Evolutionary conservation across 2,329 filamentous ascomycete genomes (phyloP).

Genomic region (Colletotrichum abscissum): DNA sequence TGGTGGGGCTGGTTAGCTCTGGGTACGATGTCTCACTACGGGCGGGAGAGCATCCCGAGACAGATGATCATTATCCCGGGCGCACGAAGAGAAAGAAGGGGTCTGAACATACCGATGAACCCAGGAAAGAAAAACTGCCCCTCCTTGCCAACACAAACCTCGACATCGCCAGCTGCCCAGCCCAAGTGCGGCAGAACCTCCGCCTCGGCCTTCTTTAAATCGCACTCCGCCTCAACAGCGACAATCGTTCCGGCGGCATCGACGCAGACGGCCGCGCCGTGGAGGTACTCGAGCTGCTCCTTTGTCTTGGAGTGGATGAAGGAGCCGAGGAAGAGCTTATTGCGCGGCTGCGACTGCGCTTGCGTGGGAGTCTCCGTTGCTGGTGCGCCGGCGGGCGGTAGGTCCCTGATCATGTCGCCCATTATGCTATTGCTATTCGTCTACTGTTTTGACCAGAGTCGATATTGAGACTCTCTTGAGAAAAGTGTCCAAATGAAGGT

Average conservation of each 20-base stretch:
- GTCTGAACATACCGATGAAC: conserved; percentile 70
- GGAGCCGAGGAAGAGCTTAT: conserved; percentile 64
- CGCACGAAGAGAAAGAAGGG: too few relatives aligned
- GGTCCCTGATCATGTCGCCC: conserved; percentile 33
- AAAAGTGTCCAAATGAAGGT: neutral
- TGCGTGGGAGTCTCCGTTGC: neutral
- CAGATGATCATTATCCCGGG: neutral
- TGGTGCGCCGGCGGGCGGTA: conserved; percentile 7
- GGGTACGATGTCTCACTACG: neutral
- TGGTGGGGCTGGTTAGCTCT: conserved; percentile 4
- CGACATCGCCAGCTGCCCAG: conserved; percentile 55
- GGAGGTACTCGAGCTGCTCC: conserved; percentile 61
- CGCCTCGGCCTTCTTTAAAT: conserved; percentile 44
- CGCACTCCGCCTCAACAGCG: conserved; percentile 53
- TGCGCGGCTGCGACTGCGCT: conserved; percentile 31
- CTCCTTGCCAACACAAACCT: conserved; percentile 49
- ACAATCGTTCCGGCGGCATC: conserved; percentile 61
- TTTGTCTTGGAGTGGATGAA: conserved; percentile 65
- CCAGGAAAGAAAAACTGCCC: conserved; percentile 86
- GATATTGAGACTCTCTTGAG: neutral
- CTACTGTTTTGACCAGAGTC: neutral
- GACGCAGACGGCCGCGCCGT: conserved; percentile 63
- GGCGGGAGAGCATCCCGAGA: neutral
- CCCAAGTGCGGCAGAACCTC: conserved; percentile 54
- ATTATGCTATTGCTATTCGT: neutral